A percentile compares a stretch with the other conserved stretches of the same genome.
These are phyloP conservation scores for Sporothrix sp. DNA, from an alignment of 2,329 filamentous ascomycete species.

Conservation along the genomic window DNA sequence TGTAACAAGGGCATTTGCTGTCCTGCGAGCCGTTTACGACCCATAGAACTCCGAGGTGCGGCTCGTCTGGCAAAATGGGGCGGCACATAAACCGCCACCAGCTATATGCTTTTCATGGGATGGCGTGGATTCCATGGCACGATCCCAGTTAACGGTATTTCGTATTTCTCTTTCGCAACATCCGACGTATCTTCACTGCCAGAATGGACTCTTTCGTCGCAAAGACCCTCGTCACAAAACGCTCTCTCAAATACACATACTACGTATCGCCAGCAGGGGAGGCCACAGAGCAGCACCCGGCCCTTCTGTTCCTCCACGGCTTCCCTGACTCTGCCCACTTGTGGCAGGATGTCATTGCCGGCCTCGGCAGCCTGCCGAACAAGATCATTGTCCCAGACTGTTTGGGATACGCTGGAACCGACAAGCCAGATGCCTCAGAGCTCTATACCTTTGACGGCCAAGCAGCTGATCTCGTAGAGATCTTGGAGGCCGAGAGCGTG, in stretches of 20 bases:
- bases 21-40: no score
- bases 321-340: conserved; percentile 38
- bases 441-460: conserved; percentile 30
- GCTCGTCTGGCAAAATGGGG: no score
- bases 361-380: conserved; percentile 24
- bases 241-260: conserved; percentile 32
- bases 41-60: no score
- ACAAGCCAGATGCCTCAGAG: conserved; percentile 30
- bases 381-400: conserved; percentile 30
- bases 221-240: conserved; percentile 24
- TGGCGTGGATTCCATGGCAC: no score
- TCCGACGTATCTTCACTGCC: no score
- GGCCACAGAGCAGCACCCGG: conserved; percentile 16
- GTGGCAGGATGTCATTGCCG: conserved; percentile 31
- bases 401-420: conserved; percentile 31
- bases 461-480: conserved; percentile 29
- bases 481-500: conserved; percentile 30
- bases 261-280: conserved; percentile 22
- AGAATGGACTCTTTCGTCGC: conserved; percentile 20
- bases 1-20: no score
- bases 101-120: no score
- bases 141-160: no score
- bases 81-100: no score
- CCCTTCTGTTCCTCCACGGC: conserved; percentile 37
- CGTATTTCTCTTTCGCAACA: no score